phyloP scores from a whole-genome alignment of 2,329 filamentous ascomycete species.

The Beauveria australis region DNA sequence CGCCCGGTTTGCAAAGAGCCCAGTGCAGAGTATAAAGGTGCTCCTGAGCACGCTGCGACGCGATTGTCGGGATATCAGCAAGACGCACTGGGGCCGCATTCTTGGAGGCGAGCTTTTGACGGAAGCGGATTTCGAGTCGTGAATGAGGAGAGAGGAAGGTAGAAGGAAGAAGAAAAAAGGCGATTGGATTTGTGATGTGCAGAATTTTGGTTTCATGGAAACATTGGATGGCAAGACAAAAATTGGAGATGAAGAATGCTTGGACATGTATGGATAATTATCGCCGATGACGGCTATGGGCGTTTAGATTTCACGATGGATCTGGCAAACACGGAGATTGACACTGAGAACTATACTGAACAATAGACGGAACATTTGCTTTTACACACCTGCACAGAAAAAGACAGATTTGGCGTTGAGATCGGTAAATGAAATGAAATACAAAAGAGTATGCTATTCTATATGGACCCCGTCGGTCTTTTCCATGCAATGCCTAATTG shows the following conservation, averaged over 20 bases:
- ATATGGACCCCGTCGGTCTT: not conserved
- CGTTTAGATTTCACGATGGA: not conserved
- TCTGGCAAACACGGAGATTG: not conserved
- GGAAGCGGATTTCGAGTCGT: conserved; percentile 16
- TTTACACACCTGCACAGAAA: not conserved
- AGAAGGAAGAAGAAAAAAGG: not conserved
- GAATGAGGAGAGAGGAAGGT: not conserved
- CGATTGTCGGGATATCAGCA: conserved; percentile 29
- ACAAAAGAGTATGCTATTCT: not conserved
- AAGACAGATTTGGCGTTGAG: not conserved
- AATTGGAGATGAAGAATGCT: not conserved
- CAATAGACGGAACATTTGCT: not conserved
- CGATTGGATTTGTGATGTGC: not conserved
- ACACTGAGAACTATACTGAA: not conserved
- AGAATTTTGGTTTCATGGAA: not conserved
- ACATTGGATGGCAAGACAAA: not conserved
- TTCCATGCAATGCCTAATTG: not conserved
- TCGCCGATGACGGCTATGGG: not conserved
- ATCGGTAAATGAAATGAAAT: not conserved
- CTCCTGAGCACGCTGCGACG: conserved; percentile 29
- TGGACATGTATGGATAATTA: not conserved
- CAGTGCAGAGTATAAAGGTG: conserved; percentile 28
- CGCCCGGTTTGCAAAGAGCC: conserved; percentile 21
- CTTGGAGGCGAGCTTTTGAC: conserved; percentile 24
- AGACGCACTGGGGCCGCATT: conserved; percentile 34